Percentiles rank a stretch among this genome's conserved stretches.
Evolutionary conservation across 345 rosid species (phyloP).

Genomic region (Rhizophora mangle): DNA sequence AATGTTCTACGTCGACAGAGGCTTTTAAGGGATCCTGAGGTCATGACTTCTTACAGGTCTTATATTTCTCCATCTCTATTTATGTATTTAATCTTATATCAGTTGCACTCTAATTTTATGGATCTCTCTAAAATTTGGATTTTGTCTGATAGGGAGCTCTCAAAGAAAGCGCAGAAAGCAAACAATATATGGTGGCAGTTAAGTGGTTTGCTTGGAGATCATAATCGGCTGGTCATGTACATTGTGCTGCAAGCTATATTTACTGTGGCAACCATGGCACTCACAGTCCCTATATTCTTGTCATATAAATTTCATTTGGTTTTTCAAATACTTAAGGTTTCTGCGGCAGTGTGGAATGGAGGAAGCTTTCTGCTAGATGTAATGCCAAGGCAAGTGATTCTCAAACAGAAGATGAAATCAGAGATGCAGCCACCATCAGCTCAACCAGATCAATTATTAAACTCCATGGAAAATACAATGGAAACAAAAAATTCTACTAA

Average conservation of each 20-base stretch:
- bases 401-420: constrained; percentile 68
- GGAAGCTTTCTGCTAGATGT: constrained; percentile 91
- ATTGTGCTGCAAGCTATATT: constrained; percentile 72
- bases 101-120: neutral
- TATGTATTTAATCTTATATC: neutral
- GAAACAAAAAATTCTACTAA: constrained; percentile 4
- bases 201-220: constrained; percentile 85
- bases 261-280: constrained; percentile 92
- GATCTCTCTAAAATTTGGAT: neutral
- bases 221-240: constrained; percentile 79
- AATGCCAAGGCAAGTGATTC: constrained; percentile 87
- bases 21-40: constrained; percentile 93
- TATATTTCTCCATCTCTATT: constrained; percentile 6
- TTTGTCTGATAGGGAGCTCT: constrained; percentile 62
- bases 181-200: constrained; percentile 86
- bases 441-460: constrained; percentile 21
- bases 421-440: constrained; percentile 26
- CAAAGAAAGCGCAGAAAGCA: constrained; percentile 88
- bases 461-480: constrained; percentile 7
- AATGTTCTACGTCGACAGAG: constrained; percentile 88
- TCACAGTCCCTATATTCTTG: constrained; percentile 86
- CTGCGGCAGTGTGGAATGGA: constrained; percentile 93
- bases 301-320: constrained; percentile 64
- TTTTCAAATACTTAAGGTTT: constrained; percentile 84
- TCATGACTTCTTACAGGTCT: constrained; percentile 97